phyloP scores from a whole-genome alignment of 2,329 filamentous ascomycete species.

The Fusarium verticillioides region DNA sequence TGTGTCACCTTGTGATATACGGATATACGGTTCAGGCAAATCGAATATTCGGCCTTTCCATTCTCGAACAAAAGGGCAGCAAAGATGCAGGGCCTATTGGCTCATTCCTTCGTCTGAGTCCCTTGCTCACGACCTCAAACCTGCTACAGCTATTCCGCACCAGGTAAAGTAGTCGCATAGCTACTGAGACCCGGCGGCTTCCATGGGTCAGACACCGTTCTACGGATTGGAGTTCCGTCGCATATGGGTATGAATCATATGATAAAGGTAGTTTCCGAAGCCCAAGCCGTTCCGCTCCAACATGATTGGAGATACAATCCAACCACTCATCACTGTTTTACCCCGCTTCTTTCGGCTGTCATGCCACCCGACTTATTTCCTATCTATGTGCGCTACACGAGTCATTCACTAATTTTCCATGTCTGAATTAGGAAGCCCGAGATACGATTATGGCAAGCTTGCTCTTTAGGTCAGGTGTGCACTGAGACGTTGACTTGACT shows the following conservation, averaged over 20 bases:
- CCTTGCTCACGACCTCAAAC: not conserved
- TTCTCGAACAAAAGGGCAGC: not conserved
- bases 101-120: not conserved
- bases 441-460: not conserved
- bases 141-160: not conserved
- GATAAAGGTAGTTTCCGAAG: not conserved
- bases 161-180: not conserved
- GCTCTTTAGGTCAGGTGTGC: not conserved
- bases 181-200: not conserved
- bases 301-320: not conserved
- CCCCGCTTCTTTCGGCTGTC: not conserved
- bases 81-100: not conserved
- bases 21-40: not conserved
- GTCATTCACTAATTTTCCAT: too few relatives aligned
- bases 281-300: not conserved
- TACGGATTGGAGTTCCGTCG: not conserved
- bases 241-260: not conserved
- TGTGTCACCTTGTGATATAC: not conserved
- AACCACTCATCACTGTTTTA: not conserved
- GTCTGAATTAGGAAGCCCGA: fast-evolving
- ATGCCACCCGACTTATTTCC: too few relatives aligned
- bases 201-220: not conserved
- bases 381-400: not conserved
- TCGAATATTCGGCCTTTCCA: not conserved
- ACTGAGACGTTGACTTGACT: not conserved